These are phyloP conservation scores for Trichoderma polysporum DNA, from an alignment of 2,329 filamentous ascomycete genomes.

Conservation along the genomic window DNA sequence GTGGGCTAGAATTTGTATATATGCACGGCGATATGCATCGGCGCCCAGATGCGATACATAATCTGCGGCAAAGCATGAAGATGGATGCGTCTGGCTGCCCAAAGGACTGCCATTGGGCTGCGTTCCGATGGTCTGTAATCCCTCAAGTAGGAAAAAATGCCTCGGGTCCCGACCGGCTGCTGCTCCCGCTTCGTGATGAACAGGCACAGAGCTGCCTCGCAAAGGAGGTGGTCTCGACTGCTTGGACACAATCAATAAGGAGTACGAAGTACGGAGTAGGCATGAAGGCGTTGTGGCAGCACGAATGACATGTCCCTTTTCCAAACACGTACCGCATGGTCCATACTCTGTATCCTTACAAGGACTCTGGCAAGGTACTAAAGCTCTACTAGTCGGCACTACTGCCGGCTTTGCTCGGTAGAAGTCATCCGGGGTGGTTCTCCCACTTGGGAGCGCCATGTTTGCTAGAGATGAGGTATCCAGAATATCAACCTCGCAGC, in stretches of 20 bases:
- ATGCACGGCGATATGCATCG: constrained; percentile 19
- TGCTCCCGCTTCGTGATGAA: neutral
- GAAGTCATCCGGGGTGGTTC: constrained; percentile 5
- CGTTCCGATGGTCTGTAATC: neutral
- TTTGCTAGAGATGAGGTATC: neutral
- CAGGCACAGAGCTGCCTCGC: neutral
- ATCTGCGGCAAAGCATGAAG: neutral
- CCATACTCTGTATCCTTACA: neutral
- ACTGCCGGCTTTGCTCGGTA: constrained; percentile 19
- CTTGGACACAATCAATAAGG: neutral
- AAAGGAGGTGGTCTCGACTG: neutral
- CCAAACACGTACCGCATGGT: neutral
- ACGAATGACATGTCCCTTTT: constrained; percentile 1
- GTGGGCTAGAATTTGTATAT: neutral
- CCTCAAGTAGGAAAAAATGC: constrained; percentile 9
- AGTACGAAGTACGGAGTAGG: neutral
- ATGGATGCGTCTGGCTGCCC: neutral
- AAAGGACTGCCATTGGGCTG: constrained; percentile 9
- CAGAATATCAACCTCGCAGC: neutral
- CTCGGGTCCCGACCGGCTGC: neutral
- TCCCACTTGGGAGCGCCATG: neutral
- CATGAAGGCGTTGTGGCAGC: neutral
- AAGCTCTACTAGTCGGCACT: constrained; percentile 9
- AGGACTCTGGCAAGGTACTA: neutral
- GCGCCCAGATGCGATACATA: constrained; percentile 17